Evolutionary conservation across 2,329 filamentous ascomycete species (phyloP), one percentile per base, ranked within the genome.

Genomic region (Cytospora paraplurivora): DNA sequence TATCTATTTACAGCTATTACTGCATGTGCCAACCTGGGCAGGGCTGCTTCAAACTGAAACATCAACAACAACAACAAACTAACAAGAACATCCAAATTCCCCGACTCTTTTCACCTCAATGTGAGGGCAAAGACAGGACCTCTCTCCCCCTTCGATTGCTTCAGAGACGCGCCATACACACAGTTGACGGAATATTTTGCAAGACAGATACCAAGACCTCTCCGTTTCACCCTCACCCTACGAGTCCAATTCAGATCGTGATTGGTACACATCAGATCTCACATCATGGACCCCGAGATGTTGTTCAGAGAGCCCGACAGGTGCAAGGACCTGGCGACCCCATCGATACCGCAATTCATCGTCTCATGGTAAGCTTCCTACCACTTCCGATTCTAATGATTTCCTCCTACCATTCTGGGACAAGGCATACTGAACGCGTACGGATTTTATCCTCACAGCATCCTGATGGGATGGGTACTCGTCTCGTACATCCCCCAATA

Each of bases 401-500:
- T 1, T 6, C 17, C 4, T 44, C 8, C 8, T 4, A 44, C 17
- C 38, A n/a, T n/a, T n/a, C n/a, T n/a, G 38, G n/a, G n/a, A 10
- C n/a, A 17, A 47, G 4, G 13, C n/a, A n/a, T n/a, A n/a, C 21
- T 47, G 8, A 33, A 15, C 15, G 1, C 13, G 34, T 38, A 35
- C 13, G n/a, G 21, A 35, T 17, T 33, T 4, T 7, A 41, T 44
- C n/a, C 35, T 19, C 19, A 37, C 55, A 57, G 55, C 41, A 15
- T 34, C 41, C 55, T 57, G 8, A 57, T 57, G 27, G 55, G 19
- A 6, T 57, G 55, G 55, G 55, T 57, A 6, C 55, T 57, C 37
- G 17, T 49, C 55, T 49, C 55, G 12, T 57, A 57, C 38, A 32
- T 57, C 21, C 55, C 55, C 8, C 38, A 49, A 49, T 57, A 47